phyloP scores from a whole-genome alignment of 2,329 filamentous ascomycete genomes.

The Ophiostoma australiae region DNA sequence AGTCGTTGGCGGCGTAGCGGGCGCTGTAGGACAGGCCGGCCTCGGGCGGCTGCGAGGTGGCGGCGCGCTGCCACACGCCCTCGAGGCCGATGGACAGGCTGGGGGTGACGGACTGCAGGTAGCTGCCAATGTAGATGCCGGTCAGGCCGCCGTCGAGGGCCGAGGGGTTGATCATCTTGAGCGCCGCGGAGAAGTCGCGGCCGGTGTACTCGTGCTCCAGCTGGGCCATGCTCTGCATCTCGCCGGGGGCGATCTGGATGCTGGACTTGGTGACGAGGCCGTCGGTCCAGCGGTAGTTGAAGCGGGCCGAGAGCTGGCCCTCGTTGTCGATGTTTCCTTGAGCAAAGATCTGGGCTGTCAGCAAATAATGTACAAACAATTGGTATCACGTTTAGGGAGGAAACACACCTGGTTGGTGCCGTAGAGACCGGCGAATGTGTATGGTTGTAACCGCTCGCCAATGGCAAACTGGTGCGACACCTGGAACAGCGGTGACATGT shows the following conservation, averaged over 20 bases:
- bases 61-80: conserved; percentile 86
- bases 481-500: conserved; percentile 89
- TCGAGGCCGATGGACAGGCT: conserved; percentile 84
- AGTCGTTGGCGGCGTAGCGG: conserved; percentile 86
- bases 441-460: conserved; percentile 88
- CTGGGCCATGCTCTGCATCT: conserved; percentile 79
- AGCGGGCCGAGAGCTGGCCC: conserved; percentile 76
- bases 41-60: conserved; percentile 81
- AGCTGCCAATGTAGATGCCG: conserved; percentile 92
- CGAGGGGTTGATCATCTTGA: conserved; percentile 96
- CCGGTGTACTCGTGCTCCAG: conserved; percentile 95
- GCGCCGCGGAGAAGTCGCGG: conserved; percentile 82
- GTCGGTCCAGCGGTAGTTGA: conserved; percentile 82
- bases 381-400: too few species aligned
- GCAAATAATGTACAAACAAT: neutral
- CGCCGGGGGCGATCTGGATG: conserved; percentile 74
- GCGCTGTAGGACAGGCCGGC: conserved; percentile 84
- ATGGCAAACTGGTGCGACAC: conserved; percentile 95
- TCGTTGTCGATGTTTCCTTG: conserved; percentile 96
- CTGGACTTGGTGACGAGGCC: conserved; percentile 81
- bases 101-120: conserved; percentile 88
- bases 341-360: conserved; percentile 68
- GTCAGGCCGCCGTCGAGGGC: conserved; percentile 86
- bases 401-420: conserved; percentile 75
- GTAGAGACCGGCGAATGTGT: conserved; percentile 90